Base-by-base conservation (phyloP, 768 basidiomycete genomes). In the Hebeloma cylindrosporum region DNA sequence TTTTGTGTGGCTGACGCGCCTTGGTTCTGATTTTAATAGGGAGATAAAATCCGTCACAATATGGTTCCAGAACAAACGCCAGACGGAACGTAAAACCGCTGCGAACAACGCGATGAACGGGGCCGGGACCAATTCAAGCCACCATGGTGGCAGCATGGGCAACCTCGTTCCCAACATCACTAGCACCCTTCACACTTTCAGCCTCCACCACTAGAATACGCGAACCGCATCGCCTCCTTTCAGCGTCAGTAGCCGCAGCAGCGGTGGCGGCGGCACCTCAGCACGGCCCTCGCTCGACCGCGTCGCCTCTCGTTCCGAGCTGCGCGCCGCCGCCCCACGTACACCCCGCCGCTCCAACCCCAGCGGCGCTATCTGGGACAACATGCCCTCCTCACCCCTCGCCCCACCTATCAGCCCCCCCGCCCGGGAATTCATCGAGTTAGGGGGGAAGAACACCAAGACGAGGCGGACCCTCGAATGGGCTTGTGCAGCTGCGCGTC, bases 1-100 rank as follows among this genome's bases (percentile, higher is more conserved):
- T 33, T 43, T 33, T 26, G 11, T 18, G 14, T 50, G 25, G 43
- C 35, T 31, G 11, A 32, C 34, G 14, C 36, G 41, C 25, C 28
- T 9, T 39, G 7, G 22, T 26, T 29, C 28, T 20, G 18, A 9
- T 16, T 7, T 30, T 21, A n/a, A 13, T 48, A 83, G 82, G 82
- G 81, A 83, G 59, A 70, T 75, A 21, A 82, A 80, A 54, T 82
- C 81, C 1, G 80, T 83, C 41, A 83, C 84, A n/a, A 82, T 88
- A 29, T 89, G 86, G 86, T 88, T 88, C 61, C 86, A 89, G 65
- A 89, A 89, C 61, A 86, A 81, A 64, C 81, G 86, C 11, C 84
- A 88, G 56, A 82, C 78, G 29, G 80, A 82, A 52, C 78, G 80
- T 55, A 77, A 77, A 56, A 70, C 73, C 20, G 75, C 78, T 18